Evolutionary conservation across 2,329 filamentous ascomycete species (phyloP).

Genomic region (Colletotrichum destructivum): DNA sequence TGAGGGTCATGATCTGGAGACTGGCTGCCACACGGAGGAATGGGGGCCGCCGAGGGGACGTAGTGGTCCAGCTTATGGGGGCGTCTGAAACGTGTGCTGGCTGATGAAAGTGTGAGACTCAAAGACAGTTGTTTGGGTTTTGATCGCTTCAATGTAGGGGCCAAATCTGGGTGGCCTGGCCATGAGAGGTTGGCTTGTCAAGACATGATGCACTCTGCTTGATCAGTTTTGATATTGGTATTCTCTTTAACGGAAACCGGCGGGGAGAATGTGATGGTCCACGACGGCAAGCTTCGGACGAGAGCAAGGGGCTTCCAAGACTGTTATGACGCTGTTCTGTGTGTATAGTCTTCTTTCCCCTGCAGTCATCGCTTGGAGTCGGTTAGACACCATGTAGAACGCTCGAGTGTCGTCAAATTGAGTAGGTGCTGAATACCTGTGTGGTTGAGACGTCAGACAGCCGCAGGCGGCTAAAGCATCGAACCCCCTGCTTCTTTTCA

Average conservation of each 20-base stretch:
- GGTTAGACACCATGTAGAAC: background rate
- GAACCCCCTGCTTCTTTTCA: constrained; percentile 1
- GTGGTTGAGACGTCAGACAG: background rate
- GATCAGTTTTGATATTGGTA: background rate
- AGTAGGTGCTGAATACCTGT: background rate
- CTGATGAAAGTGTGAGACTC: constrained; percentile 1
- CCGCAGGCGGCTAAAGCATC: background rate
- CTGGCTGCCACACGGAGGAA: constrained; percentile 13
- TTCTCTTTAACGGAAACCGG: background rate
- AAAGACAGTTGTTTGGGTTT: background rate
- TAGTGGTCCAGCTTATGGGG: background rate
- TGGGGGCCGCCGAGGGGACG: background rate
- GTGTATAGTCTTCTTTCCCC: background rate
- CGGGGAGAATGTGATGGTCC: background rate
- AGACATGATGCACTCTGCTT: background rate
- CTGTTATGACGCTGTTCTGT: background rate
- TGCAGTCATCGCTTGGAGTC: background rate
- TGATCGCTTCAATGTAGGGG: background rate
- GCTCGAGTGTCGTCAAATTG: background rate
- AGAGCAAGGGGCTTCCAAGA: background rate
- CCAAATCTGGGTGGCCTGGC: background rate
- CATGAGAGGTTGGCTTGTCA: background rate
- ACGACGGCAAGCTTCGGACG: background rate
- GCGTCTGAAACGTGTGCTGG: constrained; percentile 5
- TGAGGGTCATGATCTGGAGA: background rate